phyloP scores from a whole-genome alignment of 192 early-diverging fungal genomes.

The Diversispora eburnea region DNA sequence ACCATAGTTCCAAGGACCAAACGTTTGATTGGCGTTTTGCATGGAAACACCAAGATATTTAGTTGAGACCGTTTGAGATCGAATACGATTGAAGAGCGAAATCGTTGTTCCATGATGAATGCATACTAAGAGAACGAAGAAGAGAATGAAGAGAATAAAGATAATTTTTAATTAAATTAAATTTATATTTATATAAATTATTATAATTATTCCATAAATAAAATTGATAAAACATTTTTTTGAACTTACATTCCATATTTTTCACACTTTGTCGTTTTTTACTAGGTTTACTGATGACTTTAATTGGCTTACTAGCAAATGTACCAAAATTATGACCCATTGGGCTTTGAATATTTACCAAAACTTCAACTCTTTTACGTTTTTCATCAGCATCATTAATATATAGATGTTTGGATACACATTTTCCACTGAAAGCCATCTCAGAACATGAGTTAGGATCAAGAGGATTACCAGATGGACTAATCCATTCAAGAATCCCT shows the following conservation, averaged over 20 bases:
- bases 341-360: constrained; percentile 67
- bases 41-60: constrained; percentile 72
- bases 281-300: constrained; percentile 89
- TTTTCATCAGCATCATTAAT: constrained; percentile 85
- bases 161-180: background rate
- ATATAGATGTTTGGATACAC: constrained; percentile 77
- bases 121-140: constrained; percentile 53
- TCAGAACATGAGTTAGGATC: constrained; percentile 44
- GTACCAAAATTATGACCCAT: constrained; percentile 58
- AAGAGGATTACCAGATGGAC: constrained; percentile 45
- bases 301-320: constrained; percentile 76
- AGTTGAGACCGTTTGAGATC: constrained; percentile 86
- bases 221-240: too few relatives aligned
- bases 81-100: constrained; percentile 85
- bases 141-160: constrained; percentile 4
- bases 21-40: constrained; percentile 37
- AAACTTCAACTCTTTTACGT: constrained; percentile 71
- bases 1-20: constrained; percentile 40
- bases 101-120: constrained; percentile 84
- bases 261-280: constrained; percentile 86
- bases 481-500: constrained; percentile 54
- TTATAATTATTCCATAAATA: background rate
- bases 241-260: constrained; percentile 62
- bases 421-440: constrained; percentile 62
- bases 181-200: background rate